A percentile compares a stretch with the other conserved stretches of the same genome.
phyloP scores from a whole-genome alignment of 1,139 yeast genomes.

The Taphrina confusa region DNA sequence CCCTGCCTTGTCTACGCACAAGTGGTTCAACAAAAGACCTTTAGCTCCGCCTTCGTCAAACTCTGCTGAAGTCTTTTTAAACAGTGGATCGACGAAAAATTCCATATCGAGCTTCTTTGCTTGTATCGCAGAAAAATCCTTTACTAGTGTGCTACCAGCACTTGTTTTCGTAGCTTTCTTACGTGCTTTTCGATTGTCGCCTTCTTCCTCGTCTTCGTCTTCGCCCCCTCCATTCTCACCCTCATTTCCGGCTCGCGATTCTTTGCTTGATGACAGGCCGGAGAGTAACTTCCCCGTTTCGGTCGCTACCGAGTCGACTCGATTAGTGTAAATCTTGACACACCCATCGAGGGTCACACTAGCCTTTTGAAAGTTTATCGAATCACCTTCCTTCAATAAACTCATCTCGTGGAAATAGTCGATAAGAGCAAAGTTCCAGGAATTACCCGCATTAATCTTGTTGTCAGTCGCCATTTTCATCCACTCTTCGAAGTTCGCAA shows the following conservation, averaged over 20 bases:
- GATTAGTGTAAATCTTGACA: constrained; percentile 75
- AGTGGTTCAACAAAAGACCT: constrained; percentile 71
- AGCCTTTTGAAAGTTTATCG: constrained; percentile 73
- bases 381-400: constrained; percentile 60
- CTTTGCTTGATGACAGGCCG: constrained; percentile 55
- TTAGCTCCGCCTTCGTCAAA: constrained; percentile 96
- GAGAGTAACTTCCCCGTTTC: constrained; percentile 85
- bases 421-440: constrained; percentile 84
- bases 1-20: constrained; percentile 60
- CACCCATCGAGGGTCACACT: constrained; percentile 83
- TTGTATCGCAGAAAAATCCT: constrained; percentile 60
- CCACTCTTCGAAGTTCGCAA: constrained; percentile 85
- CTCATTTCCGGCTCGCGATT: constrained; percentile 43
- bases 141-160: constrained; percentile 54
- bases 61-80: constrained; percentile 84
- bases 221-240: constrained; percentile 43
- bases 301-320: constrained; percentile 88
- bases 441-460: constrained; percentile 54
- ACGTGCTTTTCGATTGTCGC: constrained; percentile 42
- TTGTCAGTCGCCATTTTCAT: constrained; percentile 87
- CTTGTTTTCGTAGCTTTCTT: constrained; percentile 44
- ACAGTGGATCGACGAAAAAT: constrained; percentile 79
- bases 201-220: constrained; percentile 44
- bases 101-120: constrained; percentile 76
- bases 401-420: constrained; percentile 78